A percentile compares a stretch with the other conserved stretches of the same genome.
Conservation (phyloP, 148 eudicot genomes). For the Cornus controversa region DNA sequence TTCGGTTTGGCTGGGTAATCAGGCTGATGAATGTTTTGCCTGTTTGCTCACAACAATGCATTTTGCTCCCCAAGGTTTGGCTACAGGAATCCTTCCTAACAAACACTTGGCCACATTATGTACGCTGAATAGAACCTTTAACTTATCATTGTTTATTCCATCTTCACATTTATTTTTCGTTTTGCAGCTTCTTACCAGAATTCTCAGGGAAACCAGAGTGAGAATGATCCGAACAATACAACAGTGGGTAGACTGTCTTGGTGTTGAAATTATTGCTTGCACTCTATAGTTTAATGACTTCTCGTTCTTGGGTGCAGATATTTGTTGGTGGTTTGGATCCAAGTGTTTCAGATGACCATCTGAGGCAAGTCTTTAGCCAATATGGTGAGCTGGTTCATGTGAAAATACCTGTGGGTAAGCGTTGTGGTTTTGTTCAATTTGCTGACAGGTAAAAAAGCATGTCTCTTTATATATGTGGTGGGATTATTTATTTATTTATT, state of each 20-base stretch:
- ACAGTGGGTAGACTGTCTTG: constrained; percentile 73
- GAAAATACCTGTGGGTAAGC: not conserved
- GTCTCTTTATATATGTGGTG: not conserved
- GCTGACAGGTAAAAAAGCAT: constrained; percentile 4
- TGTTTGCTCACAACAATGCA: not conserved
- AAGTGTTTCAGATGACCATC: constrained; percentile 6
- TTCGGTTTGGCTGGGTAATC: not conserved
- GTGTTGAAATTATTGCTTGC: constrained; percentile 4
- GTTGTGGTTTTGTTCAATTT: constrained; percentile 6
- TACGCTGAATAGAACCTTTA: not conserved
- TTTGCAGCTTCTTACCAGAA: constrained; percentile 74
- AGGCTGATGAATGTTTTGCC: not conserved
- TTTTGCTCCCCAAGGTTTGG: not conserved
- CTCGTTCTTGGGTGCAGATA: not conserved
- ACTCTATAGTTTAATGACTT: constrained; percentile 18
- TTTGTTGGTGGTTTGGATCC: constrained; percentile 3
- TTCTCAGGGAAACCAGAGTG: constrained; percentile 75
- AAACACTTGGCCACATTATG: not conserved
- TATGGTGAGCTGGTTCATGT: constrained; percentile 7
- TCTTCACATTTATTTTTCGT: constrained; percentile 19
- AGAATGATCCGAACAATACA: constrained; percentile 86
- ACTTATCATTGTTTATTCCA: not conserved
- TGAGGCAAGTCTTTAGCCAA: constrained; percentile 19
- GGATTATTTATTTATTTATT: not conserved
- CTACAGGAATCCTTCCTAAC: not conserved